These are phyloP conservation scores for Aspergillus costaricaensis DNA, from an alignment of 2,329 filamentous ascomycete species.

Conservation along the genomic window DNA sequence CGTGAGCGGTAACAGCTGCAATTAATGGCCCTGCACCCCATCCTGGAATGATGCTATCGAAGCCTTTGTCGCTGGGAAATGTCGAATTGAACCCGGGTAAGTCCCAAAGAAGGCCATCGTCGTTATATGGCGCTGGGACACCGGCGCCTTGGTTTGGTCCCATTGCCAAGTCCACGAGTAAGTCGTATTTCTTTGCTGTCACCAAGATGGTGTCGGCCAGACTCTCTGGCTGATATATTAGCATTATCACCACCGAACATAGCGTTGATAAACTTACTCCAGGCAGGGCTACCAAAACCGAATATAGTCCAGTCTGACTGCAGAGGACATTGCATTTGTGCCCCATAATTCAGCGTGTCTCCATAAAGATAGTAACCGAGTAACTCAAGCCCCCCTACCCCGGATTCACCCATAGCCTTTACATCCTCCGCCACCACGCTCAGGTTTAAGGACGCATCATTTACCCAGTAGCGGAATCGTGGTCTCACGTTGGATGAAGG, in stretches of 20 bases:
- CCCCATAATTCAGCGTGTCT: not conserved
- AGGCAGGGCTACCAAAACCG: slow-evolving; percentile 2
- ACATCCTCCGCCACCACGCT: not conserved
- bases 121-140: slow-evolving; percentile 40
- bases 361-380: not conserved
- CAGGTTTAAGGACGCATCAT: not conserved
- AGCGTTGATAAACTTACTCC: not conserved
- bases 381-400: not conserved
- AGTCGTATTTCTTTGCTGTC: slow-evolving; percentile 31
- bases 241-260: too few species aligned
- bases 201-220: not conserved
- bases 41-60: not conserved
- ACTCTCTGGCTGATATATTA: not conserved
- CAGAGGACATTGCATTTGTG: not conserved
- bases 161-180: slow-evolving; percentile 50
- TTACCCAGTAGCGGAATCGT: slow-evolving; percentile 3
- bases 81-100: not conserved
- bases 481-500: not conserved
- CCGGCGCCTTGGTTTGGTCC: slow-evolving; percentile 53
- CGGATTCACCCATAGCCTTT: not conserved
- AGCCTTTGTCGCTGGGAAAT: not conserved
- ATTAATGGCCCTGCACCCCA: slow-evolving; percentile 4
- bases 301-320: slow-evolving; percentile 5
- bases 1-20: not conserved
- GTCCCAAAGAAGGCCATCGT: slow-evolving; percentile 31